phyloP scores from a whole-genome alignment of 495 filamentous ascomycete genomes.

The Friedmanniomyces endolithicus region DNA sequence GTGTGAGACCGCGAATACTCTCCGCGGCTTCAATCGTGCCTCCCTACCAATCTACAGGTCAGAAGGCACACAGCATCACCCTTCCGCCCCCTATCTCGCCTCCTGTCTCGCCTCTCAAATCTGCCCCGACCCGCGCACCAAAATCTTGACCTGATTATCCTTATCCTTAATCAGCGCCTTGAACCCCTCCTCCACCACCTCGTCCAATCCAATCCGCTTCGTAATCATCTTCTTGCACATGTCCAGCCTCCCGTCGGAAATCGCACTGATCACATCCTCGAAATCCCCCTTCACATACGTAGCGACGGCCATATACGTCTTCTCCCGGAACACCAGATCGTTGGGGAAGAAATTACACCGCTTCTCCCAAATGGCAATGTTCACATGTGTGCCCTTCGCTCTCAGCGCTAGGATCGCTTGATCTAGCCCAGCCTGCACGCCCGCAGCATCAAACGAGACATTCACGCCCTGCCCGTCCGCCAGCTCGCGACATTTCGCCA shows the following conservation, averaged over 20 bases:
- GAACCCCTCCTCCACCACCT: constrained; percentile 48
- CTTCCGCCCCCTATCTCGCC: too few relatives aligned
- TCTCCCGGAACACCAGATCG: constrained; percentile 44
- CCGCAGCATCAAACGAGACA: constrained; percentile 47
- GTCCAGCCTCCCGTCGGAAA: constrained; percentile 39
- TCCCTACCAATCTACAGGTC: too few relatives aligned
- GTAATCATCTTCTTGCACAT: constrained; percentile 48
- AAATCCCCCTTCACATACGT: constrained; percentile 46
- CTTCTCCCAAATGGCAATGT: constrained; percentile 53
- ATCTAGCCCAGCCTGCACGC: constrained; percentile 41
- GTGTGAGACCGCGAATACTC: too few relatives aligned
- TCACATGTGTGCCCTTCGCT: constrained; percentile 45
- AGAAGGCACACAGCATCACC: too few relatives aligned
- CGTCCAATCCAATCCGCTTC: constrained; percentile 38
- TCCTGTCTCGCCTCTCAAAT: constrained; percentile 2
- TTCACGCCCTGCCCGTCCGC: constrained; percentile 40
- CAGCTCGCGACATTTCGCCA: constrained; percentile 34
- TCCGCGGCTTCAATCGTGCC: too few relatives aligned
- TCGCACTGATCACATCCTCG: constrained; percentile 41
- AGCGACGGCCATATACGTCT: constrained; percentile 43
- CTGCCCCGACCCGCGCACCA: constrained; percentile 32
- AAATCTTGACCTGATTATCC: constrained; percentile 46
- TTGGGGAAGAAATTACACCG: constrained; percentile 37
- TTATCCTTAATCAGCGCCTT: constrained; percentile 43
- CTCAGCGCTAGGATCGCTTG: constrained; percentile 38